Evolutionary conservation across 1,284 basidiomycete species (phyloP).

Genomic region (Cutaneotrichosporon arboriforme): DNA sequence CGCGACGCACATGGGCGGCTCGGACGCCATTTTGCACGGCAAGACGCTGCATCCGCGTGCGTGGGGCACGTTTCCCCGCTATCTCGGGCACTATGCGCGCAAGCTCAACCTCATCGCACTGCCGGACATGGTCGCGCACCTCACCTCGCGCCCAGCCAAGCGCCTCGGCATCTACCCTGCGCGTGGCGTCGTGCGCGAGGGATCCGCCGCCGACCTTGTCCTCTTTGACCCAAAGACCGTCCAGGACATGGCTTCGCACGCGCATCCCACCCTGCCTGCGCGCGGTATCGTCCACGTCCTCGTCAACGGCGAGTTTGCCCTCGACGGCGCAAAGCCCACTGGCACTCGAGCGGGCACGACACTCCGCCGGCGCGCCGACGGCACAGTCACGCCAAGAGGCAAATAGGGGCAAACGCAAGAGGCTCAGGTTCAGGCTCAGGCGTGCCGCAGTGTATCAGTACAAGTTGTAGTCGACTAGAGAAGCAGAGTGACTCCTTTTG

Average conservation of each 20-base stretch:
- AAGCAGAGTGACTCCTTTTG: too few relatives aligned
- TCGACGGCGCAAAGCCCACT: conserved; percentile 33
- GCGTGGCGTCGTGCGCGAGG: conserved; percentile 32
- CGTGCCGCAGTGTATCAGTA: too few relatives aligned
- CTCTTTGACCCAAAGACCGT: conserved; percentile 39
- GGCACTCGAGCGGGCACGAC: conserved; percentile 33
- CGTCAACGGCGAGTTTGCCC: conserved; percentile 38
- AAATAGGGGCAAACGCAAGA: not conserved
- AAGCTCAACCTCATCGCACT: conserved; percentile 26
- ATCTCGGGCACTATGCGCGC: conserved; percentile 38
- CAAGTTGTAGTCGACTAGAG: too few relatives aligned
- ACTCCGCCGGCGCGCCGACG: conserved; percentile 48
- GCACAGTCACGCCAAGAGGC: conserved; percentile 26
- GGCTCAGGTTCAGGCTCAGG: too few relatives aligned
- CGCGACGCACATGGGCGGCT: conserved; percentile 35
- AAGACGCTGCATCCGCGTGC: conserved; percentile 31
- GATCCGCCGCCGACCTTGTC: conserved; percentile 42
- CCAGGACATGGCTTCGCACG: conserved; percentile 32
- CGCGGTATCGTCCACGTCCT: conserved; percentile 38
- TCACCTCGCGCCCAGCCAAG: conserved; percentile 44
- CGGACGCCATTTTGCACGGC: conserved; percentile 42
- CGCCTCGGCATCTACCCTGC: conserved; percentile 37
- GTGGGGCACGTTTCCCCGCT: conserved; percentile 43
- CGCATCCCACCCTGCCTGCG: conserved; percentile 25
- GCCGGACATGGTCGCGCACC: conserved; percentile 38